A percentile compares a stretch with the other conserved stretches of the same genome.
Conservation (phyloP, 495 filamentous ascomycete species). For the Penicillium macrosclerotiorum region DNA sequence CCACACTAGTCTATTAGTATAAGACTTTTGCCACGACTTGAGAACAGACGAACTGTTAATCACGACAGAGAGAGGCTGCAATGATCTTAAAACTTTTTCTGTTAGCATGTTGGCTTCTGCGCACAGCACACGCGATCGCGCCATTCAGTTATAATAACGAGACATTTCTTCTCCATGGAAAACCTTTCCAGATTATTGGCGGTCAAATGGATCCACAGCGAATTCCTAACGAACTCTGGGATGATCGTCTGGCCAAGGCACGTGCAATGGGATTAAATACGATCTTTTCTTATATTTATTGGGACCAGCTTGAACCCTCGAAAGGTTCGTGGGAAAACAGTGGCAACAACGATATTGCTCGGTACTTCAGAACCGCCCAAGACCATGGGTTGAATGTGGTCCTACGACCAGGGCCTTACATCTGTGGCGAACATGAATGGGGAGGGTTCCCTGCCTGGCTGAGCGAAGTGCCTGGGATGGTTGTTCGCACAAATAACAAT, state of each 20-base stretch:
- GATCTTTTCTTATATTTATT: slow-evolving; percentile 48
- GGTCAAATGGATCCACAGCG: slow-evolving; percentile 52
- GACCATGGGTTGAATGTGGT: slow-evolving; percentile 41
- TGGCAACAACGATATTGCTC: slow-evolving; percentile 37
- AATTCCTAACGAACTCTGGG: slow-evolving; percentile 42
- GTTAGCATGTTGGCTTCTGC: slow-evolving; percentile 1
- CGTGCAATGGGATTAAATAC: slow-evolving; percentile 48
- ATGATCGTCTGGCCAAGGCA: slow-evolving; percentile 37
- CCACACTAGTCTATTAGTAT: no score
- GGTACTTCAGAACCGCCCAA: slow-evolving; percentile 40
- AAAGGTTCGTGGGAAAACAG: slow-evolving; percentile 29
- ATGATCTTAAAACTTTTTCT: slow-evolving; percentile 7
- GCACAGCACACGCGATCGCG: slow-evolving; percentile 2
- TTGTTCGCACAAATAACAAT: slow-evolving; percentile 35
- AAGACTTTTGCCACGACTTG: no score
- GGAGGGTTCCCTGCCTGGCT: slow-evolving; percentile 49
- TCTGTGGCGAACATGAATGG: slow-evolving; percentile 50
- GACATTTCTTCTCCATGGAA: slow-evolving; percentile 42
- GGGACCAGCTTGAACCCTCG: slow-evolving; percentile 42
- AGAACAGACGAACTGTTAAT: background rate
- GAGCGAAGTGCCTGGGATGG: slow-evolving; percentile 33
- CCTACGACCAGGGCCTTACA: slow-evolving; percentile 45
- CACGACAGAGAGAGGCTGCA: background rate
- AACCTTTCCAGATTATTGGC: slow-evolving; percentile 43
- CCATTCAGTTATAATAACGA: slow-evolving; percentile 17